Evolutionary conservation across 768 basidiomycete genomes (phyloP), one percentile per base, ranked within the genome.

Genomic region (Tephrocybe sp.): DNA sequence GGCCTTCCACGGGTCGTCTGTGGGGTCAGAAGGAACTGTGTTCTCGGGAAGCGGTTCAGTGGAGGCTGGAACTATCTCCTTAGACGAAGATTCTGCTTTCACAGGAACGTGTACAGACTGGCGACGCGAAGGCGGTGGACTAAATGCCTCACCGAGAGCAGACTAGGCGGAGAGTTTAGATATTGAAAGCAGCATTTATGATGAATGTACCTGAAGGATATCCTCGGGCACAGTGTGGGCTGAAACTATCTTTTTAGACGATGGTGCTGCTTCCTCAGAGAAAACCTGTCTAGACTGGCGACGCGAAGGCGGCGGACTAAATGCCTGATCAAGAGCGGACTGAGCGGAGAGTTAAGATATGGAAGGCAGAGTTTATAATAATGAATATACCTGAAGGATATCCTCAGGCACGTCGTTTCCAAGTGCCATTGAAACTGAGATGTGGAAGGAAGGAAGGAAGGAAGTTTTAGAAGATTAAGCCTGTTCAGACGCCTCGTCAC

Each of bases 1-100:
- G 13, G 68, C 67, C 59, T 86, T 84, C 86, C 86, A 89, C 7
- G 69, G 54, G 19, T 82, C 82, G 28, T 79, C 69, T 16, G 58
- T 24, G 1, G 62, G 53, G 28, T 55, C 55, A 2, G 60, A 52
- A 60, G 51, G 40, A 32, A 39, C 44, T 13, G 53, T 51, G 25
- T 26, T 49, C 30, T 56, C 44, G 16, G 39, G 42, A 13, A 27
- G 41, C 45, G 49, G 40, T 38, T 51, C 52, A 21, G 11, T 55
- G 21, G 46, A 18, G 28, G 27, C 18, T 40, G 46, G 47, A 50
- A 53, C 25, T 11, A 28, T 13, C 21, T 49, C 40, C 15, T 51
- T 50, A 12, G 49, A 28, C n/a, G 41, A 31, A 32, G 21, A 30
- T 30, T 35, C 19, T 21, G 41, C 21, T 12, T 21, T 19, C 18